These are phyloP conservation scores for Oryza glaberrima DNA, from an alignment of 176 grass and related monocot species.

Conservation along the genomic window DNA sequence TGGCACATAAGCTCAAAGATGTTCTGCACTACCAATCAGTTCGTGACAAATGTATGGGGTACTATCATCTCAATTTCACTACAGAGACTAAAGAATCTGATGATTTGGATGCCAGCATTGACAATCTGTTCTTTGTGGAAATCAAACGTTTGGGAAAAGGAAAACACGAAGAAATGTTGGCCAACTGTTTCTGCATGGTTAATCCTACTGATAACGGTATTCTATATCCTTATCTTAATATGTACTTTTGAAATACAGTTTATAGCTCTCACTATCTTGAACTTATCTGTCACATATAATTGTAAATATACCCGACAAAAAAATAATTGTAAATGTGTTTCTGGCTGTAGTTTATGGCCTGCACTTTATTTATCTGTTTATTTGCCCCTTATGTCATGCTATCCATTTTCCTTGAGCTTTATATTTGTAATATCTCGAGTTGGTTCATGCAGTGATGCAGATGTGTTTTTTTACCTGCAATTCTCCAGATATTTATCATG, in stretches of 20 bases:
- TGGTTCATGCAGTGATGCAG: no score
- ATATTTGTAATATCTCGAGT: no score
- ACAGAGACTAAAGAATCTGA: constrained; percentile 23
- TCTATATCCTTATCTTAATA: not conserved
- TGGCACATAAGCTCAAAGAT: constrained; percentile 29
- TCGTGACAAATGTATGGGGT: not conserved
- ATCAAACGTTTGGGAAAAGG: not conserved
- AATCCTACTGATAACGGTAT: not conserved
- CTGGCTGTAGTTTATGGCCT: not conserved
- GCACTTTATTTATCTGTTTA: not conserved
- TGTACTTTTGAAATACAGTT: not conserved
- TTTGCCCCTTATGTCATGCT: not conserved
- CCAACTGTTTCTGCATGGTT: constrained; percentile 27
- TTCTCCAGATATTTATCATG: not conserved
- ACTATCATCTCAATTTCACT: constrained; percentile 28
- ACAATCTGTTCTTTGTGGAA: constrained; percentile 37
- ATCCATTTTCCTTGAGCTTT: not conserved
- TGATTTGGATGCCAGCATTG: not conserved
- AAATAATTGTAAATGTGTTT: not conserved
- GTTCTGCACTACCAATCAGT: constrained; percentile 3
- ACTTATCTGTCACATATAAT: not conserved
- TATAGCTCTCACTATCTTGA: not conserved
- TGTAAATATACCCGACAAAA: no score
- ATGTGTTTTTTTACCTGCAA: not conserved
- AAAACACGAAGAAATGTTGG: not conserved